Percentiles rank a stretch among this genome's conserved stretches.
Conservation (phyloP, 2,329 filamentous ascomycete genomes). For the Calonectria naviculata region DNA sequence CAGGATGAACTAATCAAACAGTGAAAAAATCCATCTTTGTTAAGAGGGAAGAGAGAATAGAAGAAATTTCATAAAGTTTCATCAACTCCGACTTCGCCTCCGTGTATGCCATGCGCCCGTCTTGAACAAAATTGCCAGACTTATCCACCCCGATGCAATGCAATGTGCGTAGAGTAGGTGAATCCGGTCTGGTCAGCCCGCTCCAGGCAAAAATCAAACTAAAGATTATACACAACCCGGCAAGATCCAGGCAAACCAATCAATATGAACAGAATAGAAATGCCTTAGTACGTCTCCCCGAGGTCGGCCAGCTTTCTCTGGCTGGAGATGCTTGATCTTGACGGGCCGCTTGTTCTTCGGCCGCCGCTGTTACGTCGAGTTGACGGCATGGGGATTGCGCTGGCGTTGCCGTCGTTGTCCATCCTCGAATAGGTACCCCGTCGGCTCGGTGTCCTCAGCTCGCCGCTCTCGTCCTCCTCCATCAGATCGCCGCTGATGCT, state of each 20-base stretch:
- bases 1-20: slow-evolving; percentile 39
- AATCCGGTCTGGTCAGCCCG: slow-evolving; percentile 33
- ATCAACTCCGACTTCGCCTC: slow-evolving; percentile 42
- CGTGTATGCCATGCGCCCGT: slow-evolving; percentile 38
- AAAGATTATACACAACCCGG: slow-evolving; percentile 30
- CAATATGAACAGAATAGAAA: slow-evolving; percentile 7
- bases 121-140: slow-evolving; percentile 39
- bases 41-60: slow-evolving; percentile 37
- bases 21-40: slow-evolving; percentile 36
- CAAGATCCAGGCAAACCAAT: slow-evolving; percentile 18
- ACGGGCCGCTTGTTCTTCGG: slow-evolving; percentile 53
- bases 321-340: slow-evolving; percentile 46
- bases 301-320: slow-evolving; percentile 59
- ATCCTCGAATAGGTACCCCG: slow-evolving; percentile 64
- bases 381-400: slow-evolving; percentile 59
- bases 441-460: slow-evolving; percentile 64
- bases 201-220: slow-evolving; percentile 36
- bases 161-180: slow-evolving; percentile 27
- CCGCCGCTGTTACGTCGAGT: slow-evolving; percentile 57
- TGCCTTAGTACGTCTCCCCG: slow-evolving; percentile 64
- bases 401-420: slow-evolving; percentile 55
- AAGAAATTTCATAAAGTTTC: slow-evolving; percentile 43
- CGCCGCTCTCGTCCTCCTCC: slow-evolving; percentile 54
- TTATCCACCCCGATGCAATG: slow-evolving; percentile 35
- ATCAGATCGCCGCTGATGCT: slow-evolving; percentile 67